Base-by-base conservation (phyloP, 2,329 filamentous ascomycete species). In the Apiospora rasikravindrae region DNA sequence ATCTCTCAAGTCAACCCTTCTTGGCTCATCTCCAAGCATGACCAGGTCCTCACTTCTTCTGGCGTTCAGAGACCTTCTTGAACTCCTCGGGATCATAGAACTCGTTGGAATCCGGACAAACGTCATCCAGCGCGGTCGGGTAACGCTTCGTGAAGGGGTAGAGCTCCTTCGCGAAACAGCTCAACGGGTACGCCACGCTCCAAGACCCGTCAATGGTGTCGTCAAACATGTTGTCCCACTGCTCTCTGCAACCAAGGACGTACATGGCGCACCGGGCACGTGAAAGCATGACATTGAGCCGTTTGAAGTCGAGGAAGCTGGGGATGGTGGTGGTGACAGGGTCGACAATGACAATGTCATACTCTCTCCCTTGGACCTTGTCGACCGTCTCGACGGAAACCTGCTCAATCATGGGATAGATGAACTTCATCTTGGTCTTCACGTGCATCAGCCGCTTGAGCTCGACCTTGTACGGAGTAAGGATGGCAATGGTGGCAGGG, bases 211-310 rank as follows among this genome's bases (percentile, higher is more conserved):
- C 26, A 5, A 2, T 10, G 22, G 10, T 26, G 19, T 45, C 10
- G 14, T 11, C 1, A 2, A 44, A 67, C 7, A 67, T 4, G 1
- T n/a, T 11, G 2, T 67, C 2, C 64, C 64, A 67, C 2, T 24
- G 4, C 4, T 2, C 2, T 10, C 1, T 10, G 13, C 16, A 24
- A 1, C 37, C 66, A 1, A 67, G 13, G 3, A 67, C 66, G n/a
- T 67, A 67, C 0, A 67, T n/a, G 13, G 40, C 66, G 37, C 26
- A 4, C 22, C 66, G 66, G n/a, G 70, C 70, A 10, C 70, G 61
- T 10, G 70, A 71, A 16, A 71, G 67, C 29, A 71, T 2, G 14
- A 71, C 70, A 7, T 71, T 71, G 2, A 67, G 69, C 8, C 57
- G 42, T 2, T 40, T 19, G 11, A 22, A 40, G 24, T 47, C n/a